Base-by-base conservation (phyloP, 1,284 basidiomycete species). In the Moesziomyces antarcticus region DNA sequence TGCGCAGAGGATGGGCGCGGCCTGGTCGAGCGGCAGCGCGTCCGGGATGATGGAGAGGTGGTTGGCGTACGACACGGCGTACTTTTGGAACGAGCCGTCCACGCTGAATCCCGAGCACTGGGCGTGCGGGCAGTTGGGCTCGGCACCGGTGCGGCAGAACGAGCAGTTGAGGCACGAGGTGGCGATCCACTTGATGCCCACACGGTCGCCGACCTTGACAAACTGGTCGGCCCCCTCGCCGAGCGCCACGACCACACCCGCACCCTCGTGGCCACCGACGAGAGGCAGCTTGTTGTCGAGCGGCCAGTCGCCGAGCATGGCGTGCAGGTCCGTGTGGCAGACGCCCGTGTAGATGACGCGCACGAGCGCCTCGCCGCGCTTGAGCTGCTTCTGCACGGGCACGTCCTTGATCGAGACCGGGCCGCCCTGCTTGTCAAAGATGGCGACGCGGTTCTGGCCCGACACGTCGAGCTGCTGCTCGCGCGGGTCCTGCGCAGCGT, bases 211-310 rank as follows among this genome's bases (percentile, higher is more conserved):
- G 30, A 93, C 67, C 76, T 86, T 85, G 77, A 87, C 81, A 75
- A 89, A 79, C 48, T 82, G 78, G 2, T 89, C 88, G 0, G 91
- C 91, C 80, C 90, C 86, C 22, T 88, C 86, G 47, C 89, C 92
- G 77, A 94, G 91, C 41, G 92, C 92, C 42, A 94, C 91, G 60
- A 94, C 86, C 53, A 88, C 78, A 49, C 86, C 86, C 6, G 84
- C 85, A 49, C 85, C 92, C 85, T 93, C 92, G 81, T 94, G 93
- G 0, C 93, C 93, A 37, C 93, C 93, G 65, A 94, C 89, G 57
- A 93, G 88, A 2, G 92, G 92, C 11, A 88, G 87, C 75, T 88
- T 89, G 50, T 90, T 86, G 47, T 73, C 59, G 2, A 79, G 50
- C 7, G 84, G 82, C 83, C 84, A 84, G 58, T 84, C 83, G 21